Conservation (phyloP, 2,329 filamentous ascomycete genomes). For the Akanthomyces uredinophilus region DNA sequence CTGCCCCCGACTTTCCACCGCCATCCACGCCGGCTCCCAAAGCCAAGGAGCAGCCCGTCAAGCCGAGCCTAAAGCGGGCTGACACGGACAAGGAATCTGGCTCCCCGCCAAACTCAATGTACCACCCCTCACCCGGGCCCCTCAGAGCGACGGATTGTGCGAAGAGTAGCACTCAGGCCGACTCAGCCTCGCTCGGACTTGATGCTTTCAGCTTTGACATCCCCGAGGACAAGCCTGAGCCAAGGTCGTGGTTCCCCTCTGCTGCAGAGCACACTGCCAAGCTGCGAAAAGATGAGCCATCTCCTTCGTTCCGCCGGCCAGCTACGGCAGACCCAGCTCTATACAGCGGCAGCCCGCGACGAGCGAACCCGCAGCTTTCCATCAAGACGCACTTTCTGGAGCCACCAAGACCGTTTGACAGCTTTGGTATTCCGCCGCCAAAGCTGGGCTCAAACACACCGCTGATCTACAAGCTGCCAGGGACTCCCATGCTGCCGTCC, state of each 20-base stretch:
- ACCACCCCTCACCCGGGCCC: not conserved
- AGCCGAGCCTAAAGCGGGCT: not conserved
- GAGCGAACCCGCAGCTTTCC: constrained; percentile 47
- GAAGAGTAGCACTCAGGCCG: not conserved
- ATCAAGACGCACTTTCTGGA: constrained; percentile 57
- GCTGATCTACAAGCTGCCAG: constrained; percentile 1
- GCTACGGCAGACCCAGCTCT: constrained; percentile 22
- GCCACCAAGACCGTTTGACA: constrained; percentile 42
- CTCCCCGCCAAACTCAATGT: not conserved
- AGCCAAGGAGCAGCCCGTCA: not conserved
- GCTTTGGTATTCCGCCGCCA: not conserved
- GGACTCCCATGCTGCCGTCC: not conserved
- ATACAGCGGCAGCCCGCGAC: not conserved
- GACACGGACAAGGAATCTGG: not conserved
- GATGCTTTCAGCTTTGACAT: constrained; percentile 14
- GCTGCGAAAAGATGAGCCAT: constrained; percentile 14
- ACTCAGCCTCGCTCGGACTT: constrained; percentile 17
- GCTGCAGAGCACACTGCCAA: constrained; percentile 33
- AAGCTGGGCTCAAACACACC: constrained; percentile 40
- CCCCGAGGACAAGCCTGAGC: constrained; percentile 26
- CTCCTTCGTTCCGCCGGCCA: constrained; percentile 20
- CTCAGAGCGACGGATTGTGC: not conserved
- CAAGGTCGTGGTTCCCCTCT: constrained; percentile 33
- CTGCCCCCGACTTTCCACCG: not conserved
- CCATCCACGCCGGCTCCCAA: not conserved